phyloP scores from a whole-genome alignment of 306 rosid species.

The Cucumis hystrix region DNA sequence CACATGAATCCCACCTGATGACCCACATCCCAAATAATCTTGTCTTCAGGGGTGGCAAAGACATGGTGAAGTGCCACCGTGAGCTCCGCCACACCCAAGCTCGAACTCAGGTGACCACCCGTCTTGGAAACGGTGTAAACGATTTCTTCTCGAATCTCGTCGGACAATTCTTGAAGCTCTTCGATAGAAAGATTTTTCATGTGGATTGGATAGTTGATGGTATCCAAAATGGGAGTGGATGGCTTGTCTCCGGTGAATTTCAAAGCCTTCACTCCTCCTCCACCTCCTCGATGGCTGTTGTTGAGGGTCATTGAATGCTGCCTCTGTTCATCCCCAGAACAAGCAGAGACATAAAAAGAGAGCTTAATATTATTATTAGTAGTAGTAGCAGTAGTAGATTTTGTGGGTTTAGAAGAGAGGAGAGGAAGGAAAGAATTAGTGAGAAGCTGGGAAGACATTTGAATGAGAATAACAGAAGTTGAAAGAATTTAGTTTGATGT shows the following conservation, averaged over 20 bases:
- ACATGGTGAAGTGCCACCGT: slow-evolving; percentile 65
- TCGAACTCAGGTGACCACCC: slow-evolving; percentile 54
- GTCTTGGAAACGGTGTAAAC: slow-evolving; percentile 40
- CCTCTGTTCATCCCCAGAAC: not conserved
- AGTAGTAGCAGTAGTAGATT: too few relatives aligned
- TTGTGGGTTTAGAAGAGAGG: not conserved
- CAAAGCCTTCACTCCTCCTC: slow-evolving; percentile 6
- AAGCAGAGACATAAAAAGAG: not conserved
- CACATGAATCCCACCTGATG: slow-evolving; percentile 23
- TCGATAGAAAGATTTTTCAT: slow-evolving; percentile 38
- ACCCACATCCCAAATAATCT: slow-evolving; percentile 66
- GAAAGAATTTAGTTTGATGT: too few relatives aligned
- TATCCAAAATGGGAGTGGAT: slow-evolving; percentile 43
- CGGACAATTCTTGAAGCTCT: slow-evolving; percentile 38
- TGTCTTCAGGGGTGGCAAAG: slow-evolving; percentile 45
- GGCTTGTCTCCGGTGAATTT: slow-evolving; percentile 55
- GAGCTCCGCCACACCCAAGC: slow-evolving; percentile 51
- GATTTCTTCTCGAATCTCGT: slow-evolving; percentile 4
- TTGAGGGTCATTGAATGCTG: not conserved
- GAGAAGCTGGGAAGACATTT: not conserved
- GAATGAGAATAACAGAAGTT: too few relatives aligned
- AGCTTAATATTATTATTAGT: too few relatives aligned
- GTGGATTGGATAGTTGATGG: slow-evolving; percentile 41
- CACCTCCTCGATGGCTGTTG: not conserved
- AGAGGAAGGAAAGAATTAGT: not conserved